phyloP scores from a whole-genome alignment of 2,329 filamentous ascomycete species.

The Sarocladium brachiariae region DNA sequence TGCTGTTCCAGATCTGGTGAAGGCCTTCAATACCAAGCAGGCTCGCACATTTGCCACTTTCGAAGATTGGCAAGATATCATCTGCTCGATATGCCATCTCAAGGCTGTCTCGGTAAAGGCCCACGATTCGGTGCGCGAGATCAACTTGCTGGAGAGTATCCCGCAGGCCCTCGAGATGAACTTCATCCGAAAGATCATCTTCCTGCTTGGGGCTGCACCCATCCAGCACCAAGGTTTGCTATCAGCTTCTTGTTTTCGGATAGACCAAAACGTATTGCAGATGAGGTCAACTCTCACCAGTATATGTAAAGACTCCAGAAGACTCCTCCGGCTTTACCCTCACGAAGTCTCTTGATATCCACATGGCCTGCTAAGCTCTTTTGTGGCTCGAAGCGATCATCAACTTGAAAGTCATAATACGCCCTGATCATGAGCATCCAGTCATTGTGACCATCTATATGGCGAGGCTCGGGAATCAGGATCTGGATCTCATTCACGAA shows the following conservation, averaged over 20 bases:
- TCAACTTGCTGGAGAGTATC: neutral
- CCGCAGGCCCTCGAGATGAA: neutral
- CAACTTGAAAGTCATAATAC: neutral
- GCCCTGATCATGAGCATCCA: neutral
- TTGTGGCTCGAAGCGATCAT: neutral
- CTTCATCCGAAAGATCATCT: neutral
- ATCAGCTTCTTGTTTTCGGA: too few relatives aligned
- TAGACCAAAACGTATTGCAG: too few relatives aligned
- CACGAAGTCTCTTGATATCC: too few relatives aligned
- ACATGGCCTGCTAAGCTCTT: neutral
- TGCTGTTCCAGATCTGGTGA: conserved; percentile 79
- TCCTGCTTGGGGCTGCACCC: neutral
- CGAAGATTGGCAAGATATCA: conserved; percentile 31
- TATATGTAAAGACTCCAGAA: too few relatives aligned
- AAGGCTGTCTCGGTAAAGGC: neutral
- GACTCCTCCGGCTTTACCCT: too few relatives aligned
- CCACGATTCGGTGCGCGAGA: neutral
- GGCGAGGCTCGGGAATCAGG: neutral
- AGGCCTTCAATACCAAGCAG: conserved; percentile 73
- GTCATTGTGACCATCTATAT: neutral
- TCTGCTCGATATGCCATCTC: neutral
- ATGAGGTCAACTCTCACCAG: too few relatives aligned
- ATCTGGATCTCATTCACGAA: neutral
- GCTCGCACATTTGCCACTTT: conserved; percentile 56
- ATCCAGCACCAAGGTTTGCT: too few relatives aligned